phyloP scores from a whole-genome alignment of 257 asterid genomes.

The Nicotiana tabacum region DNA sequence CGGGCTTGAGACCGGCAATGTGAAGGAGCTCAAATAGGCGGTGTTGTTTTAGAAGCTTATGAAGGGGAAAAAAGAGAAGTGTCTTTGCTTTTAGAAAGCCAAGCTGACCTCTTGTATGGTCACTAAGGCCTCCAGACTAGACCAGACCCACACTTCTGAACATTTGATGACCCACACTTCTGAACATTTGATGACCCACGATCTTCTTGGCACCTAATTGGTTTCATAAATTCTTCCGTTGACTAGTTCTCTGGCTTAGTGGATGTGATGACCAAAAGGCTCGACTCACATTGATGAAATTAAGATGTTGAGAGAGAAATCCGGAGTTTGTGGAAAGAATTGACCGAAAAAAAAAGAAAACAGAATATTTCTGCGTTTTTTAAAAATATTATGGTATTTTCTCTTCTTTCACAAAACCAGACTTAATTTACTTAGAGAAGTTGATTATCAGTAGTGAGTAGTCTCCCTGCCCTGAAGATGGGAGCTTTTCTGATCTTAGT shows the following conservation, averaged over 20 bases:
- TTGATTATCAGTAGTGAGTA: not conserved
- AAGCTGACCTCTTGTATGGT: not conserved
- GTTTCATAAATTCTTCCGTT: not conserved
- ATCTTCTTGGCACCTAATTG: not conserved
- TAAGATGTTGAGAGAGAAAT: not conserved
- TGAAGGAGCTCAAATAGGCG: not conserved
- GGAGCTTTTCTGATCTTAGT: not conserved
- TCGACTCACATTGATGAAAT: not conserved
- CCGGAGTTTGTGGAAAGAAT: not conserved
- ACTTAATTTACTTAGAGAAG: not conserved
- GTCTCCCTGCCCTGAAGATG: not conserved
- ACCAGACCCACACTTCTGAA: not conserved
- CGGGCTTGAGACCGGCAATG: not conserved
- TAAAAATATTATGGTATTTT: not conserved
- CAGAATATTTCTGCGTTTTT: not conserved
- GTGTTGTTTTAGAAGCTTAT: not conserved
- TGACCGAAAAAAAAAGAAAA: not conserved
- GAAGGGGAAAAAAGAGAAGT: not conserved
- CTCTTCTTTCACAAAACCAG: conserved; percentile 2
- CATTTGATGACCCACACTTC: not conserved
- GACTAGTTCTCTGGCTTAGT: not conserved
- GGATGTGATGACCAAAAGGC: not conserved
- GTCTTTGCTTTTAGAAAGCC: not conserved
- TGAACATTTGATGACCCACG: not conserved
- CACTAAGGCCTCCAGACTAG: not conserved